Evolutionary conservation across 495 filamentous ascomycete genomes (phyloP).

Genomic region (Podospora anserina): DNA sequence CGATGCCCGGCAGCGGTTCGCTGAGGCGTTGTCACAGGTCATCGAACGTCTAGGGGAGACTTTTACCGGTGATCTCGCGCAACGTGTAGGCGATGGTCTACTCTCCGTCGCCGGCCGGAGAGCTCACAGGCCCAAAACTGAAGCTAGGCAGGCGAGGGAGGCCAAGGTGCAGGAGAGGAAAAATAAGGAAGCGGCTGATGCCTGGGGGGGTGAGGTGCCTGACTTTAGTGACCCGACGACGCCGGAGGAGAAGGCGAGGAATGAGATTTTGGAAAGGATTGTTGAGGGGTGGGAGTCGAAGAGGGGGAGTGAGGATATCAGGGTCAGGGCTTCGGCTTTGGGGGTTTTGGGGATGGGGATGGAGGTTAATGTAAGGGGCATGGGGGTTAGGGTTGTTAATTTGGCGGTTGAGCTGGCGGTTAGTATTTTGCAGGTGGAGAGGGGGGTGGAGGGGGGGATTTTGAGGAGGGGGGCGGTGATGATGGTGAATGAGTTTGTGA

Average conservation of each 20-base stretch:
- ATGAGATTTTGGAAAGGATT: slow-evolving; percentile 59
- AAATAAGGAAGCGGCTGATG: slow-evolving; percentile 50
- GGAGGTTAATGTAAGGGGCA: slow-evolving; percentile 61
- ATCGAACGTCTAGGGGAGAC: slow-evolving; percentile 63
- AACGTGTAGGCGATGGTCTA: slow-evolving; percentile 57
- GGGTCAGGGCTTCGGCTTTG: slow-evolving; percentile 73
- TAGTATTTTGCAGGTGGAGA: slow-evolving; percentile 63
- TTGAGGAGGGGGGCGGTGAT: slow-evolving; percentile 70
- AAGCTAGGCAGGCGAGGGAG: slow-evolving; percentile 51
- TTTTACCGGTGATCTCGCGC: slow-evolving; percentile 56
- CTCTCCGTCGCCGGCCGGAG: slow-evolving; percentile 65
- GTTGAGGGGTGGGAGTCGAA: slow-evolving; percentile 71
- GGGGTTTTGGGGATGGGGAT: slow-evolving; percentile 65
- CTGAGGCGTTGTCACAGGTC: slow-evolving; percentile 67
- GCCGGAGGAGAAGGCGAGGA: slow-evolving; percentile 47
- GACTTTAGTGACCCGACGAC: slow-evolving; percentile 46
- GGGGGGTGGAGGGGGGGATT: slow-evolving; percentile 61
- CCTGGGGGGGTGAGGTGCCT: slow-evolving; percentile 51
- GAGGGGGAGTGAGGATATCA: slow-evolving; percentile 67
- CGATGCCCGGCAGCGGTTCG: slow-evolving; percentile 67
- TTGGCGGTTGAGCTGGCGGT: slow-evolving; percentile 65
- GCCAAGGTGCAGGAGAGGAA: slow-evolving; percentile 44
- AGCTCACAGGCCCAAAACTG: slow-evolving; percentile 52
- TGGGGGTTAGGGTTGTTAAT: slow-evolving; percentile 54
- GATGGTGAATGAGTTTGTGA: slow-evolving; percentile 64